Evolutionary conservation across 2,329 filamentous ascomycete species (phyloP).

Genomic region (Epichloe amarillans): DNA sequence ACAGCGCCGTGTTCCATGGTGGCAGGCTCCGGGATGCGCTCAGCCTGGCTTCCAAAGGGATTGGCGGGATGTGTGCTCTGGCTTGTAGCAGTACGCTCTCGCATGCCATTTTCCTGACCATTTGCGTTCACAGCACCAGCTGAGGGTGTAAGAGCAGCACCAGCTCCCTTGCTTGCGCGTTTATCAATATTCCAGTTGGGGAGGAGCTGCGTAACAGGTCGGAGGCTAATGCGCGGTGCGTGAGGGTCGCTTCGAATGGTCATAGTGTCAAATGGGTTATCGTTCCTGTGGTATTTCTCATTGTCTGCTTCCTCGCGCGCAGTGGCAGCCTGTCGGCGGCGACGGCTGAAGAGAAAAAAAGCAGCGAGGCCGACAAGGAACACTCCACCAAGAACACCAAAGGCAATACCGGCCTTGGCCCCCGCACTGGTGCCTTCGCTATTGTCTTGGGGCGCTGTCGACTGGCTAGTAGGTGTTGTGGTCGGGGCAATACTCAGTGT

Average conservation of each 20-base stretch:
- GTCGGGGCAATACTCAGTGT: constrained; percentile 11
- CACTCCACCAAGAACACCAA: constrained; percentile 63
- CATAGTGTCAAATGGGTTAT: constrained; percentile 6
- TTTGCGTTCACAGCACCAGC: constrained; percentile 6
- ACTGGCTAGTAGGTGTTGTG: constrained; percentile 9
- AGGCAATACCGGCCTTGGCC: constrained; percentile 67
- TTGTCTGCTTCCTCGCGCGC: constrained; percentile 37
- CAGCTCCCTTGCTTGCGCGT: constrained; percentile 35
- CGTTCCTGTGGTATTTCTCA: constrained; percentile 45
- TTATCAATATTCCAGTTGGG: constrained; percentile 44
- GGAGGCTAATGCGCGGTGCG: constrained; percentile 73
- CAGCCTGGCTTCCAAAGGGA: constrained; percentile 55
- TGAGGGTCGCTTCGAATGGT: constrained; percentile 21
- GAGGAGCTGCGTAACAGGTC: constrained; percentile 73
- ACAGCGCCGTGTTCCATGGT: constrained; percentile 17
- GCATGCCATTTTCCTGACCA: constrained; percentile 23
- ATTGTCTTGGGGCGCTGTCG: neutral
- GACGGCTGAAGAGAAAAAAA: constrained; percentile 56
- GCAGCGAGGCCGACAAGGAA: constrained; percentile 52
- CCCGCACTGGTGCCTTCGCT: constrained; percentile 19
- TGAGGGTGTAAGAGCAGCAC: constrained; percentile 23
- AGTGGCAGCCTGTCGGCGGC: constrained; percentile 51
- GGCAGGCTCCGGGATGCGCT: constrained; percentile 32
- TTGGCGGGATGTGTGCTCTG: constrained; percentile 44
- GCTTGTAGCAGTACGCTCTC: constrained; percentile 35